Conservation (phyloP, 2,329 filamentous ascomycete species). For the Plectosphaerella cucumerina region DNA sequence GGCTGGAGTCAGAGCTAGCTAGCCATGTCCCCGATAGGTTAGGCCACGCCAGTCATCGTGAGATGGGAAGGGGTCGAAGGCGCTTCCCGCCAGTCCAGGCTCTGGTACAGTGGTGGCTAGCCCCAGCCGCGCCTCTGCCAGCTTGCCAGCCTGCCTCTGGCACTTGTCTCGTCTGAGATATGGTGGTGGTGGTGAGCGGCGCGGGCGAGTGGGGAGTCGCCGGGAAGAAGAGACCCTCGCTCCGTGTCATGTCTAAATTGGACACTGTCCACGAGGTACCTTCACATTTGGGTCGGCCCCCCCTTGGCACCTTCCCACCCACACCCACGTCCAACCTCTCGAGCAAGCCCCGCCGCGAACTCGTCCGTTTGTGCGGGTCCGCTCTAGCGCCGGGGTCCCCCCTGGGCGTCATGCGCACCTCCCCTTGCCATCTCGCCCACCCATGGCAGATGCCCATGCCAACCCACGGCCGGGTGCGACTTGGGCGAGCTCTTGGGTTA, state of each 20-base stretch:
- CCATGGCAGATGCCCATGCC: neutral
- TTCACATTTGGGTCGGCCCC: neutral
- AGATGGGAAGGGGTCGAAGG: too few relatives aligned
- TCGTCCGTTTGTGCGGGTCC: constrained; percentile 2
- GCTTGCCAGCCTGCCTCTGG: too few relatives aligned
- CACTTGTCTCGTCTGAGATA: too few relatives aligned
- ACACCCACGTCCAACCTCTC: neutral
- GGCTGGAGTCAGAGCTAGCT: too few relatives aligned
- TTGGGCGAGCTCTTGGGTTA: neutral
- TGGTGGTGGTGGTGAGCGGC: too few relatives aligned
- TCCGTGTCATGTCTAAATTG: neutral
- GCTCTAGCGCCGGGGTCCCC: constrained; percentile 3
- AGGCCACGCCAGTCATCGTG: too few relatives aligned
- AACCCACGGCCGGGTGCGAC: neutral
- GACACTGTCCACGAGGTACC: constrained; percentile 3
- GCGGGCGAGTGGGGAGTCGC: too few relatives aligned
- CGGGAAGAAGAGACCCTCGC: neutral
- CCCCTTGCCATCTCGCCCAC: constrained; percentile 1
- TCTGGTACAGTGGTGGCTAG: too few relatives aligned
- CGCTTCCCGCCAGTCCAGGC: too few relatives aligned
- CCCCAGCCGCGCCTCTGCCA: too few relatives aligned
- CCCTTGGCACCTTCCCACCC: neutral
- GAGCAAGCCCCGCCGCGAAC: neutral
- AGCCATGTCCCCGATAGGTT: too few relatives aligned
- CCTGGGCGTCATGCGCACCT: constrained; percentile 1